phyloP scores from a whole-genome alignment of 2,329 filamentous ascomycete genomes.

The Fusarium sp. region DNA sequence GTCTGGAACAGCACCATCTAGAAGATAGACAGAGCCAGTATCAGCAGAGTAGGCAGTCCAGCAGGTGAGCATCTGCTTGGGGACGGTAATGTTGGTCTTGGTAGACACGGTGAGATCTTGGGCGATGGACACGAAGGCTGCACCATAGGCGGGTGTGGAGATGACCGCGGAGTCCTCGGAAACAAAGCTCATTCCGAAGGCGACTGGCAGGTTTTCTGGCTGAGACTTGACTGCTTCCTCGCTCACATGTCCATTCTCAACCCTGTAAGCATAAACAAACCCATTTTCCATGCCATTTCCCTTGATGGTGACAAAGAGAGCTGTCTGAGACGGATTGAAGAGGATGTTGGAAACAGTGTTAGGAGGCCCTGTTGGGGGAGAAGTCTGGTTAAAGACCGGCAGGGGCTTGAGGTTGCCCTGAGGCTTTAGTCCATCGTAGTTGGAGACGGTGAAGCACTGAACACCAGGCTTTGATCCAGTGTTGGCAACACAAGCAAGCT shows the following conservation, averaged over 20 bases:
- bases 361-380: background rate
- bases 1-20: background rate
- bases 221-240: background rate
- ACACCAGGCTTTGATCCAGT: conserved; percentile 14
- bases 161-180: background rate
- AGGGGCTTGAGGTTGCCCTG: background rate
- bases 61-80: background rate
- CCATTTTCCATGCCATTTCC: background rate
- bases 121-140: conserved; percentile 7
- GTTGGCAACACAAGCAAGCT: conserved; percentile 8
- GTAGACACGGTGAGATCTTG: background rate
- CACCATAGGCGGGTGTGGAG: conserved; percentile 11
- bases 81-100: background rate
- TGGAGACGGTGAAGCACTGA: conserved; percentile 6
- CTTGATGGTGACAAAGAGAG: conserved; percentile 10
- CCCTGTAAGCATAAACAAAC: conserved; percentile 2
- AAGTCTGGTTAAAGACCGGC: background rate
- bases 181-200: conserved; percentile 5
- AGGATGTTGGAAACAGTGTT: conserved; percentile 15
- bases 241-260: background rate
- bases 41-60: background rate
- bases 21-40: background rate
- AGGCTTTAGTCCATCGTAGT: background rate
- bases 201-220: conserved; percentile 4
- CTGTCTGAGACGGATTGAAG: conserved; percentile 13